These are phyloP conservation scores for Polyporus arcularius DNA, from an alignment of 768 basidiomycete genomes.

Conservation along the genomic window DNA sequence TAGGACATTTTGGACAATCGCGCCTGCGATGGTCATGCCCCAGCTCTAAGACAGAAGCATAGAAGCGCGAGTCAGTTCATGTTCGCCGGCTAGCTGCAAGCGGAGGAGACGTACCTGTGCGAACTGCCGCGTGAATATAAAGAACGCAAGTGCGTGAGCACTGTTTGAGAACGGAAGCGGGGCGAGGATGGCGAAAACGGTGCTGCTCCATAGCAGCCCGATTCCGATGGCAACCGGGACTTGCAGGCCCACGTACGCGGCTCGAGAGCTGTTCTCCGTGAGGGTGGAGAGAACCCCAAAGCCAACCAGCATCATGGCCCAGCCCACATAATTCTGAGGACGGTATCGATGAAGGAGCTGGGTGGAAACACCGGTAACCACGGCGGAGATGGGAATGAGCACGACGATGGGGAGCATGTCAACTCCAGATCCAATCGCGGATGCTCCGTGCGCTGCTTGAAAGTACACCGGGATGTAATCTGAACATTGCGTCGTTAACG, in stretches of 20 bases:
- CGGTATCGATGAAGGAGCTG: slow-evolving; percentile 34
- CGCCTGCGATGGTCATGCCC: slow-evolving; percentile 40
- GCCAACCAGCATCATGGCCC: slow-evolving; percentile 36
- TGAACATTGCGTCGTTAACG: slow-evolving; percentile 1
- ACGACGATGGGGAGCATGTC: slow-evolving; percentile 36
- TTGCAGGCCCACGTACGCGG: slow-evolving; percentile 20
- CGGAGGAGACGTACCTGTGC: slow-evolving; percentile 19
- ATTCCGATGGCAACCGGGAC: slow-evolving; percentile 31
- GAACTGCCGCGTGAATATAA: slow-evolving; percentile 27
- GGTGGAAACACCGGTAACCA: slow-evolving; percentile 37
- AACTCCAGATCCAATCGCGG: slow-evolving; percentile 39
- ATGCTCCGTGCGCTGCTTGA: slow-evolving; percentile 42
- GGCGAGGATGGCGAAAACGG: slow-evolving; percentile 10
- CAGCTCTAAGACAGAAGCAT: slow-evolving; percentile 25
- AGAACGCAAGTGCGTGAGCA: slow-evolving; percentile 37
- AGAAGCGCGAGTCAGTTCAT: not conserved
- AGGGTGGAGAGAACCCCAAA: slow-evolving; percentile 38
- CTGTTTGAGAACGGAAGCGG: slow-evolving; percentile 30
- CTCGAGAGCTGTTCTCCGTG: slow-evolving; percentile 18
- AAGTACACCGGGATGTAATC: slow-evolving; percentile 48
- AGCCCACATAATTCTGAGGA: slow-evolving; percentile 37
- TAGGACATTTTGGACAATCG: slow-evolving; percentile 40
- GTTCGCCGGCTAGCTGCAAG: no score
- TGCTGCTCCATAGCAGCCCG: slow-evolving; percentile 24
- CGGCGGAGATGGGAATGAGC: slow-evolving; percentile 37